Evolutionary conservation across 2,329 filamentous ascomycete species (phyloP).

Genomic region (Ophiocordyceps polyrhachis-furcata): DNA sequence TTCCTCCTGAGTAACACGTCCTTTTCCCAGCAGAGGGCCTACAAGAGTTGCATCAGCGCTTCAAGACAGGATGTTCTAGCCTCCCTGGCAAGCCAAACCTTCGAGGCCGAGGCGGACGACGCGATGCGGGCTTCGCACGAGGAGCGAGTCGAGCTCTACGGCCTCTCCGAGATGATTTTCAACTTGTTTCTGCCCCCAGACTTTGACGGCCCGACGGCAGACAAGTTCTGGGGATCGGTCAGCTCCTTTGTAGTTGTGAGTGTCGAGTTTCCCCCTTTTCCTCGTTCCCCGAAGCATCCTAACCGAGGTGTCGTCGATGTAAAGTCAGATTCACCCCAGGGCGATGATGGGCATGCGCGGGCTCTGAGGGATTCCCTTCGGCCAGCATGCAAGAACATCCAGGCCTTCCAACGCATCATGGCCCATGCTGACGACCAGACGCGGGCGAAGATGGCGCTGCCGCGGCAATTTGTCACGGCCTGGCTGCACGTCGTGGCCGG

Average conservation of each 20-base stretch:
- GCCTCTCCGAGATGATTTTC: conserved; percentile 20
- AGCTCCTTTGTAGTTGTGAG: conserved; percentile 12
- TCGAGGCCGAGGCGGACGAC: conserved; percentile 8
- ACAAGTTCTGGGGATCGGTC: conserved; percentile 26
- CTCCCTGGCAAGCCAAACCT: conserved; percentile 7
- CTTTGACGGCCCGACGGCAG: conserved; percentile 17
- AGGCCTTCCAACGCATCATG: conserved; percentile 12
- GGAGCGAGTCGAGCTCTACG: conserved; percentile 19
- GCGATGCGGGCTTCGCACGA: conserved; percentile 11
- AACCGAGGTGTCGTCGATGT: not conserved
- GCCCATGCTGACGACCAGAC: conserved; percentile 10
- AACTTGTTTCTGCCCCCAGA: conserved; percentile 21
- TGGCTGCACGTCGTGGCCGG: conserved; percentile 24
- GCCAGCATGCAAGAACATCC: conserved; percentile 8
- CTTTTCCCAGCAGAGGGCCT: conserved; percentile 11
- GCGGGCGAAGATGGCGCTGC: conserved; percentile 13
- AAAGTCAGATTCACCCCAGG: conserved; percentile 2
- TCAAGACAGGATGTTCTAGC: conserved; percentile 8
- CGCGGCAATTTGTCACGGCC: conserved; percentile 17
- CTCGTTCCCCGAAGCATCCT: not conserved
- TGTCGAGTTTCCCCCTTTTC: not conserved
- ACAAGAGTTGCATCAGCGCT: conserved; percentile 8
- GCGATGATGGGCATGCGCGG: conserved; percentile 1
- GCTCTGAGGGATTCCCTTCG: conserved; percentile 5
- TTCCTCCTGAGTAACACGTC: conserved; percentile 10